Percentiles rank a stretch among this genome's conserved stretches.
Conservation (phyloP, 495 filamentous ascomycete species). For the Neurospora sp. region DNA sequence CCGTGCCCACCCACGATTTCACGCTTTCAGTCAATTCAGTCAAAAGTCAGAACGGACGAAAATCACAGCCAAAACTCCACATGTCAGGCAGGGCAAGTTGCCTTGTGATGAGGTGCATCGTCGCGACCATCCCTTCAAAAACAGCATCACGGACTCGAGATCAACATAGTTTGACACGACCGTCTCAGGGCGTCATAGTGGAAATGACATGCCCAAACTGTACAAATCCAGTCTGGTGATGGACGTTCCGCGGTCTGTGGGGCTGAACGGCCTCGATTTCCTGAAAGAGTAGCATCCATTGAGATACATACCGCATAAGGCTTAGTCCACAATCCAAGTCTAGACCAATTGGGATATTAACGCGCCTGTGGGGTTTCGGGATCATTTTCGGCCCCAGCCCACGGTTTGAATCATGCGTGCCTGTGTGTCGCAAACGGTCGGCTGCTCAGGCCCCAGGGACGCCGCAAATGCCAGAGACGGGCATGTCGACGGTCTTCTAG, state of each 20-base stretch:
- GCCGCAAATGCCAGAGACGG: background rate
- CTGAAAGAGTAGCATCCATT: background rate
- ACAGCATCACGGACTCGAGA: background rate
- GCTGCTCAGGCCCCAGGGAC: constrained; percentile 1
- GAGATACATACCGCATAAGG: constrained; percentile 2
- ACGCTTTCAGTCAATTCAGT: background rate
- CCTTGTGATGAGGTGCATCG: background rate
- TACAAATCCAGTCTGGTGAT: background rate
- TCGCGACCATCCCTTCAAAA: background rate
- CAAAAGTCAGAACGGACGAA: background rate
- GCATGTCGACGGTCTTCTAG: constrained; percentile 6
- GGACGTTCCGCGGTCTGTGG: background rate
- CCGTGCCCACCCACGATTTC: background rate
- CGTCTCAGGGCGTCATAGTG: background rate
- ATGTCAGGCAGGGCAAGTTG: background rate
- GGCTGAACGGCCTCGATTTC: background rate
- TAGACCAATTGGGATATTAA: constrained; percentile 5
- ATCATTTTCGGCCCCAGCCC: constrained; percentile 8
- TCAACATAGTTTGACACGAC: background rate
- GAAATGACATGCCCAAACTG: background rate
- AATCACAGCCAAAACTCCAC: background rate
- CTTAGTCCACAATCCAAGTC: background rate
- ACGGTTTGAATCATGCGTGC: constrained; percentile 12
- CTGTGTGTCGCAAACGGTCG: constrained; percentile 16
- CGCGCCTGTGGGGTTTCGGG: constrained; percentile 10